Percentiles rank a stretch among this genome's conserved stretches.
Conservation (phyloP, 2,329 filamentous ascomycete genomes). For the Graphilbum sp. region DNA sequence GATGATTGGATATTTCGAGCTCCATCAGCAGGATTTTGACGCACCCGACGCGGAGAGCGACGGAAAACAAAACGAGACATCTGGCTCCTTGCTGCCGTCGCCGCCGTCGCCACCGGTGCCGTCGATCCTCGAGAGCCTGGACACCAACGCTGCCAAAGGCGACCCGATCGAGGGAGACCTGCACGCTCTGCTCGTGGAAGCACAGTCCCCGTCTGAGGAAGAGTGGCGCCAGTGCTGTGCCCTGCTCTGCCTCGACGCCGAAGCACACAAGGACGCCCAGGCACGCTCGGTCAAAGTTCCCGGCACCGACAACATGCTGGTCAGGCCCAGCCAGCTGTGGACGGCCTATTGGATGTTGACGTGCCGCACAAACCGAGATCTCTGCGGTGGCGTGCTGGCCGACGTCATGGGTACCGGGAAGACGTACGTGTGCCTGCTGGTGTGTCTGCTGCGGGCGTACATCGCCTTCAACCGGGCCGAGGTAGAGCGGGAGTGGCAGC, state of each 20-base stretch:
- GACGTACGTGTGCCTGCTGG: constrained; percentile 9
- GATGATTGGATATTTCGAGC: too few relatives aligned
- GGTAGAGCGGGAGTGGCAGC: constrained; percentile 11
- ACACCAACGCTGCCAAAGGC: constrained; percentile 9
- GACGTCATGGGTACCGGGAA: constrained; percentile 12
- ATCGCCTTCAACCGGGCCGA: constrained; percentile 11
- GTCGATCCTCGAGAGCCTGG: constrained; percentile 8
- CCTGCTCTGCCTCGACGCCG: constrained; percentile 8
- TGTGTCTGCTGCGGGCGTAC: constrained; percentile 8
- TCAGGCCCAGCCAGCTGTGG: constrained; percentile 11
- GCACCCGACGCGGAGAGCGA: background rate
- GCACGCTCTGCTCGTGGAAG: constrained; percentile 9
- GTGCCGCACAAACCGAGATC: constrained; percentile 7
- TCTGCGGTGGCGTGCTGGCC: constrained; percentile 11
- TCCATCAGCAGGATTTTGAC: too few relatives aligned
- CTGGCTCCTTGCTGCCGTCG: background rate
- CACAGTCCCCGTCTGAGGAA: constrained; percentile 5
- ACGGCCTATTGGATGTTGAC: constrained; percentile 12
- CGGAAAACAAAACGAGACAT: background rate
- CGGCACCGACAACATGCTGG: constrained; percentile 8
- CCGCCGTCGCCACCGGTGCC: background rate
- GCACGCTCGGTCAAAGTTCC: constrained; percentile 9
- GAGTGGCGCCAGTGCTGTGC: constrained; percentile 9
- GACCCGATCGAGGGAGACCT: constrained; percentile 11
- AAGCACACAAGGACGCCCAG: constrained; percentile 8